phyloP scores from a whole-genome alignment of 345 rosid species.

The Rhizophora mangle region DNA sequence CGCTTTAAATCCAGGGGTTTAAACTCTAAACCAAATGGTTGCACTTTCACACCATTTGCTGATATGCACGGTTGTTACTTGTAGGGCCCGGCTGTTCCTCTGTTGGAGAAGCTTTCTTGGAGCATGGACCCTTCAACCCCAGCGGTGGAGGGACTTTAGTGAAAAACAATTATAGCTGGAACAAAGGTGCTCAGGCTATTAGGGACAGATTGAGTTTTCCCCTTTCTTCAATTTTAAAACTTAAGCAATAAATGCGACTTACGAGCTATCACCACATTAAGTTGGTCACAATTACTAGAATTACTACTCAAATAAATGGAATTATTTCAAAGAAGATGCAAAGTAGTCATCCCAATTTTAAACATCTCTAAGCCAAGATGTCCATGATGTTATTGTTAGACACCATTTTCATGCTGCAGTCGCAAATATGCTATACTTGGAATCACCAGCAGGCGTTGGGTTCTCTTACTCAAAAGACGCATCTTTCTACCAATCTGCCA shows the following conservation, averaged over 20 bases:
- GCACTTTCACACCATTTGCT: too few relatives aligned
- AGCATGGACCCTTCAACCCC: slow-evolving; percentile 16
- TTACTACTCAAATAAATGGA: too few relatives aligned
- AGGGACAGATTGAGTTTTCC: neutral
- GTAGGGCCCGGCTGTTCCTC: slow-evolving; percentile 19
- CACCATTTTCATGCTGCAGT: neutral
- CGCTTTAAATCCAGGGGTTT: neutral
- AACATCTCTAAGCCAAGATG: neutral
- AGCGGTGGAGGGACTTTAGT: neutral
- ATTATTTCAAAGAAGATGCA: too few relatives aligned
- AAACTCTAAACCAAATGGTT: neutral
- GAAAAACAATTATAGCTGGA: slow-evolving; percentile 15
- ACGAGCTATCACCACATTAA: too few relatives aligned
- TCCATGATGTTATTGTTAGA: neutral
- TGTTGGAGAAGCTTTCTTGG: slow-evolving; percentile 6
- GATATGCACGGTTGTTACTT: neutral
- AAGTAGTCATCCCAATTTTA: too few relatives aligned
- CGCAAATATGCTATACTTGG: slow-evolving; percentile 18
- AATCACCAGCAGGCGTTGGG: slow-evolving; percentile 21
- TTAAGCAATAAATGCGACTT: too few relatives aligned
- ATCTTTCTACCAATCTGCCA: slow-evolving; percentile 5
- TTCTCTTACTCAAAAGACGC: slow-evolving; percentile 11
- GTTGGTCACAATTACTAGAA: too few relatives aligned
- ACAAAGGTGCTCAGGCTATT: neutral
- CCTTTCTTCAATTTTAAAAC: too few relatives aligned